Evolutionary conservation across 352 stramenopile genomes (phyloP).

Genomic region (Pythium pectinolyticum): DNA sequence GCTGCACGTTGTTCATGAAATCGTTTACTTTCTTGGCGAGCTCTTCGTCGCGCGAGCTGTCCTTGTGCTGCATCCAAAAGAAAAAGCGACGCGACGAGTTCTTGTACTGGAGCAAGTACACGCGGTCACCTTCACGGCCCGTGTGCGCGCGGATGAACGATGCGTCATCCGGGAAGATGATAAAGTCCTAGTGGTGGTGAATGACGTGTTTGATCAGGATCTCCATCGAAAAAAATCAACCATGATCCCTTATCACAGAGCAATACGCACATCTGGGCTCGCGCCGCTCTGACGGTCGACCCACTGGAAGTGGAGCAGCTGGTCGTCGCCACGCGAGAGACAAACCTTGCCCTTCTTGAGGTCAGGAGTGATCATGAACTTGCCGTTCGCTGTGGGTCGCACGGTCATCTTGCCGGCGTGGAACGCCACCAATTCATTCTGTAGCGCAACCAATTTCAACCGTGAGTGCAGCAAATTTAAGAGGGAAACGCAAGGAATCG

Average conservation of each 20-base stretch:
- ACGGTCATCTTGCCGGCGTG: constrained; percentile 90
- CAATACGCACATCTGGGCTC: constrained; percentile 56
- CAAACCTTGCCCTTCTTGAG: constrained; percentile 90
- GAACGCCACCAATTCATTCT: constrained; percentile 90
- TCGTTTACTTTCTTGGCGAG: constrained; percentile 87
- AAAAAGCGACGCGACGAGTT: constrained; percentile 91
- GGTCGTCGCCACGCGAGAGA: constrained; percentile 86
- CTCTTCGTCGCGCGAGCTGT: constrained; percentile 85
- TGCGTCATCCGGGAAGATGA: constrained; percentile 91
- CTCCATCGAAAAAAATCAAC: neutral
- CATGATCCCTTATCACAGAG: neutral
- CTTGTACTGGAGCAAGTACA: constrained; percentile 93
- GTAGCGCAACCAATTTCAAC: neutral
- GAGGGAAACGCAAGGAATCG: neutral
- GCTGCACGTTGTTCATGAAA: constrained; percentile 84
- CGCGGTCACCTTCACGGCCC: constrained; percentile 77
- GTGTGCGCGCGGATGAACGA: constrained; percentile 89
- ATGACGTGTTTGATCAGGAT: neutral
- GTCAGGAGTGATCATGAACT: constrained; percentile 88
- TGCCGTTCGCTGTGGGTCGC: constrained; percentile 68
- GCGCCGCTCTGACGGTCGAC: constrained; percentile 85
- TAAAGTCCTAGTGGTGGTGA: constrained; percentile 66
- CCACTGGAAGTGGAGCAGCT: constrained; percentile 93
- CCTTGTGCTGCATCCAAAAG: constrained; percentile 95
- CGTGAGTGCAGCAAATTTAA: neutral